phyloP scores from a whole-genome alignment of 495 filamentous ascomycete species.

The Cudoniella acicularis region DNA sequence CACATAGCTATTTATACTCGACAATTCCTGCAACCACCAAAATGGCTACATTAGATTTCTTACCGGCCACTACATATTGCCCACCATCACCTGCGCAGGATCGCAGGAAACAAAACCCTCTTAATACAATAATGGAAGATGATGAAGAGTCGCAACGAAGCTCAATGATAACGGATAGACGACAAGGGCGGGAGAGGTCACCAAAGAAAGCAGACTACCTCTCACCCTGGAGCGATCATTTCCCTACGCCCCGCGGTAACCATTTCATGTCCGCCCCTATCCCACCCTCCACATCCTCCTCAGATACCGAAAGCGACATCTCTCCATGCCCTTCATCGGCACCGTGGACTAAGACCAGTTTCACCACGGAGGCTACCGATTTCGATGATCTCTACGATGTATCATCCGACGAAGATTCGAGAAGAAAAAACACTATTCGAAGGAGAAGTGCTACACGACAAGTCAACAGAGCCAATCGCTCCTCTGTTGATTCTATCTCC shows the following conservation, averaged over 20 bases:
- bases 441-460: slow-evolving; percentile 37
- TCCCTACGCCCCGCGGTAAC: slow-evolving; percentile 56
- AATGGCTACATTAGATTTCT: slow-evolving; percentile 57
- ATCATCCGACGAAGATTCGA: slow-evolving; percentile 63
- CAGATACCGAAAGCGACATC: slow-evolving; percentile 41
- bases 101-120: slow-evolving; percentile 55
- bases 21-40: slow-evolving; percentile 27
- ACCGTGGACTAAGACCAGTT: slow-evolving; percentile 51
- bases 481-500: slow-evolving; percentile 34
- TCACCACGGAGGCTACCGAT: slow-evolving; percentile 54
- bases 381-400: slow-evolving; percentile 88
- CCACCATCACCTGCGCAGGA: slow-evolving; percentile 73
- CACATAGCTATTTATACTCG: slow-evolving; percentile 22
- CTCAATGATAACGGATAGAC: slow-evolving; percentile 29
- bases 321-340: slow-evolving; percentile 48
- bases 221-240: slow-evolving; percentile 57
- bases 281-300: slow-evolving; percentile 39
- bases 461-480: slow-evolving; percentile 31
- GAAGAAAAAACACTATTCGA: slow-evolving; percentile 24
- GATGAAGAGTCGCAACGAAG: slow-evolving; percentile 39
- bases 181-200: slow-evolving; percentile 18
- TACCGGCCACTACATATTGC: slow-evolving; percentile 56
- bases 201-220: slow-evolving; percentile 34
- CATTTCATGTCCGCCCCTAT: slow-evolving; percentile 55
- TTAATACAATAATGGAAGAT: slow-evolving; percentile 90